phyloP scores from a whole-genome alignment of 2,329 filamentous ascomycete genomes.

The Bipolaris sorokiniana region DNA sequence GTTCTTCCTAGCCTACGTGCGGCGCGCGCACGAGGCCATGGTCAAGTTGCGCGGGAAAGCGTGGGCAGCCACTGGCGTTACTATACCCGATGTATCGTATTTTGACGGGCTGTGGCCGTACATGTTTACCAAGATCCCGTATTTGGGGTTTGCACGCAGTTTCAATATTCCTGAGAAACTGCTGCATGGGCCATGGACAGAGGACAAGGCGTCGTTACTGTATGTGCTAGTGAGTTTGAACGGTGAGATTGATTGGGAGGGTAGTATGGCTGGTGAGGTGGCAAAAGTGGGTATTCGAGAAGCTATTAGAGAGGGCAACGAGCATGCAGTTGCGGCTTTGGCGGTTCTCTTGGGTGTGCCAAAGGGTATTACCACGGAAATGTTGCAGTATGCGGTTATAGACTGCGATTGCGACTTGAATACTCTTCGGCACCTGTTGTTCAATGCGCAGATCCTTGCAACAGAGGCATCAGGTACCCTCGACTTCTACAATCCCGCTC shows the following conservation, averaged over 20 bases:
- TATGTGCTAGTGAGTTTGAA: conserved; percentile 44
- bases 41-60: conserved; percentile 37
- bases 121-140: conserved; percentile 39
- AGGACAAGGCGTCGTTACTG: conserved; percentile 38
- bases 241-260: conserved; percentile 45
- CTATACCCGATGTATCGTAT: conserved; percentile 27
- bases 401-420: conserved; percentile 38
- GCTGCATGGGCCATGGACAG: conserved; percentile 45
- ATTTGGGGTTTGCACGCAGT: conserved; percentile 40
- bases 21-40: conserved; percentile 38
- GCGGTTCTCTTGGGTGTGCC: conserved; percentile 40
- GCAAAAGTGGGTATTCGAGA: conserved; percentile 41
- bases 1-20: conserved; percentile 45
- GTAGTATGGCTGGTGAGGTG: conserved; percentile 42
- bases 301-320: conserved; percentile 35
- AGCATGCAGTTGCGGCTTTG: conserved; percentile 44
- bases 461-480: conserved; percentile 23
- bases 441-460: conserved; percentile 44
- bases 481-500: conserved; percentile 42
- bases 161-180: conserved; percentile 46
- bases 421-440: conserved; percentile 41
- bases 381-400: conserved; percentile 39
- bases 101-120: conserved; percentile 43
- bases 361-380: conserved; percentile 37
- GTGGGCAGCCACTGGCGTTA: conserved; percentile 39